phyloP scores from a whole-genome alignment of 805 yeast species.

The Suhomyces emberorum region DNA sequence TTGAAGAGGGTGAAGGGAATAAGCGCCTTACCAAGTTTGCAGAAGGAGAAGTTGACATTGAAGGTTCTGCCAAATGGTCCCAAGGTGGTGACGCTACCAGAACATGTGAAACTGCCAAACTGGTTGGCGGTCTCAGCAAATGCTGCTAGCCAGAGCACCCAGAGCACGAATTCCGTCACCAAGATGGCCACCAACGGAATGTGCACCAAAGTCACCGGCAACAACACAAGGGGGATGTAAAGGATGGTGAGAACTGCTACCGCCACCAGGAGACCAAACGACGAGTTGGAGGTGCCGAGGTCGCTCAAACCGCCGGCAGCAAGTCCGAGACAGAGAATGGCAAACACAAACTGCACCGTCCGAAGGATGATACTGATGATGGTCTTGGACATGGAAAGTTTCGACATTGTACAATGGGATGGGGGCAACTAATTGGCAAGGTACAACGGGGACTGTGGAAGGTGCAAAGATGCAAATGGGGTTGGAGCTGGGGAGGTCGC shows the following conservation, averaged over 20 bases:
- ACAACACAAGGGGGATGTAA: slow-evolving; percentile 3
- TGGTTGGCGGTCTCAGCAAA: slow-evolving; percentile 20
- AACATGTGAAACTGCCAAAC: slow-evolving; percentile 14
- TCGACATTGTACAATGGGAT: no score
- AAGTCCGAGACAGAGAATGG: slow-evolving; percentile 15
- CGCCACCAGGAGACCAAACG: slow-evolving; percentile 12
- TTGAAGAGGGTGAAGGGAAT: slow-evolving; percentile 18
- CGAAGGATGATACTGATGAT: slow-evolving; percentile 2
- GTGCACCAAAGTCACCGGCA: slow-evolving; percentile 8
- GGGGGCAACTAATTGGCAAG: no score
- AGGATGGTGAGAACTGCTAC: slow-evolving; percentile 8
- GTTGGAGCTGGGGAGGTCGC: no score
- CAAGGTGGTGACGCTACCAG: slow-evolving; percentile 1
- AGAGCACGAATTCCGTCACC: slow-evolving; percentile 14
- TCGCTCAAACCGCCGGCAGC: slow-evolving; percentile 11
- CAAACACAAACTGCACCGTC: slow-evolving; percentile 13
- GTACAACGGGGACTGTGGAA: no score
- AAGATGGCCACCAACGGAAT: slow-evolving; percentile 12
- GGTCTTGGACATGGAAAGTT: not conserved
- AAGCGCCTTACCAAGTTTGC: slow-evolving; percentile 19
- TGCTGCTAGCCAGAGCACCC: slow-evolving; percentile 21
- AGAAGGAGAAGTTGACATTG: slow-evolving; percentile 8
- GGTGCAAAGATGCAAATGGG: no score
- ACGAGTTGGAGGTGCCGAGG: slow-evolving; percentile 5
- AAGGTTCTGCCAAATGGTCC: no score